phyloP scores from a whole-genome alignment of 1,284 basidiomycete genomes.

The Boletellus sp. region DNA sequence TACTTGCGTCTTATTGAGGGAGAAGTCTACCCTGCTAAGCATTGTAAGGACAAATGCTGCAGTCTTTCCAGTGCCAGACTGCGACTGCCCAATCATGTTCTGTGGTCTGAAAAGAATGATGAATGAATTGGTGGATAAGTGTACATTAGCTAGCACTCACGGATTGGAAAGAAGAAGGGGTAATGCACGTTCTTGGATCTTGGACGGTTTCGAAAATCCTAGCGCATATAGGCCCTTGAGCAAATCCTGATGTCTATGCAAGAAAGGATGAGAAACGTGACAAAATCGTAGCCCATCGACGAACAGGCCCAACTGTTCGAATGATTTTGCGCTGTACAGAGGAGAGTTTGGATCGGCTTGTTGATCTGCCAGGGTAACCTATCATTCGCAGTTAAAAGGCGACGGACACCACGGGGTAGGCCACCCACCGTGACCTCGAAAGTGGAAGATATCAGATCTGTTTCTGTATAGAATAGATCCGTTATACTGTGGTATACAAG shows the following conservation, averaged over 20 bases:
- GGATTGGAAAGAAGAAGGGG: slow-evolving; percentile 90
- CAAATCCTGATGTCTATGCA: slow-evolving; percentile 75
- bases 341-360: slow-evolving; percentile 96
- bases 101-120: slow-evolving; percentile 59
- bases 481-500: not conserved
- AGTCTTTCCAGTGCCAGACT: slow-evolving; percentile 98
- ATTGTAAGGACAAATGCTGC: slow-evolving; percentile 98
- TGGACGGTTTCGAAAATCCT: slow-evolving; percentile 97
- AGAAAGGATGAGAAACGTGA: slow-evolving; percentile 6
- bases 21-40: slow-evolving; percentile 91
- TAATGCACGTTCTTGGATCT: slow-evolving; percentile 97
- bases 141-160: slow-evolving; percentile 43
- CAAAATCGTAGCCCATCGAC: slow-evolving; percentile 33
- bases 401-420: not conserved
- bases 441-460: slow-evolving; percentile 66
- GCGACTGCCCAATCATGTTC: slow-evolving; percentile 99
- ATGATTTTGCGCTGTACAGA: slow-evolving; percentile 89
- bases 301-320: slow-evolving; percentile 91
- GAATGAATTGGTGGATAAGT: slow-evolving; percentile 3
- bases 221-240: slow-evolving; percentile 96
- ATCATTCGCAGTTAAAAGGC: slow-evolving; percentile 14
- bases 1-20: slow-evolving; percentile 81
- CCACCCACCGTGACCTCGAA: slow-evolving; percentile 67
- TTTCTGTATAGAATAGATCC: slow-evolving; percentile 13
- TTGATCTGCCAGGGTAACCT: slow-evolving; percentile 97